Evolutionary conservation across 495 filamentous ascomycete species (phyloP).

Genomic region (Podospora fimiseda): DNA sequence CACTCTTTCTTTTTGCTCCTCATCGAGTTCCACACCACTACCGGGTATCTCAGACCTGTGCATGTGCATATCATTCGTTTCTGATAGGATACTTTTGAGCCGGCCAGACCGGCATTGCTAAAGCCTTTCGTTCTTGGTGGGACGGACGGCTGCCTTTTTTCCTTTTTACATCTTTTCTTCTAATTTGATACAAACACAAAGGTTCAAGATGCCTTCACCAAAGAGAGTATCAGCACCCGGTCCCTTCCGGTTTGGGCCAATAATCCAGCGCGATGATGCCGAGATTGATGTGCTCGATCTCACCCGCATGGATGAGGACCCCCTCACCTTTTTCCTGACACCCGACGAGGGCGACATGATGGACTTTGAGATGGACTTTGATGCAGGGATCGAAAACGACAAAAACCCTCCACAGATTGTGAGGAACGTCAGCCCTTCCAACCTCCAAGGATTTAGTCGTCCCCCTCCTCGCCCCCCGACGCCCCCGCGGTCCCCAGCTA

Average conservation of each 20-base stretch:
- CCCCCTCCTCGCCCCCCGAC: constrained; percentile 31
- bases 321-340: constrained; percentile 46
- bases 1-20: constrained; percentile 7
- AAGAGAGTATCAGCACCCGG: constrained; percentile 28
- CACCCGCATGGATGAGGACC: constrained; percentile 36
- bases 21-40: constrained; percentile 13
- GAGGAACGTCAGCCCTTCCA: constrained; percentile 43
- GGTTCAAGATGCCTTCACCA: background rate
- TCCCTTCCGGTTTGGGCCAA: constrained; percentile 21
- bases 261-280: constrained; percentile 30
- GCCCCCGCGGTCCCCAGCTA: constrained; percentile 29
- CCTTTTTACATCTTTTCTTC: background rate
- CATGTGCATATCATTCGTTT: constrained; percentile 11
- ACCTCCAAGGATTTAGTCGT: constrained; percentile 38
- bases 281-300: constrained; percentile 35
- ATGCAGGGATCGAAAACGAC: constrained; percentile 45
- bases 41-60: constrained; percentile 5
- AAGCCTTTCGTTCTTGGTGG: constrained; percentile 7
- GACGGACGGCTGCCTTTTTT: constrained; percentile 2
- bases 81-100: constrained; percentile 21
- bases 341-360: constrained; percentile 37
- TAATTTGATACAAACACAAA: background rate
- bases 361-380: constrained; percentile 45
- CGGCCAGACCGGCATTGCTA: constrained; percentile 27
- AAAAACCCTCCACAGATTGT: constrained; percentile 35